Conservation (phyloP, 2,329 filamentous ascomycete genomes). For the Thielaviopsis euricoi region DNA sequence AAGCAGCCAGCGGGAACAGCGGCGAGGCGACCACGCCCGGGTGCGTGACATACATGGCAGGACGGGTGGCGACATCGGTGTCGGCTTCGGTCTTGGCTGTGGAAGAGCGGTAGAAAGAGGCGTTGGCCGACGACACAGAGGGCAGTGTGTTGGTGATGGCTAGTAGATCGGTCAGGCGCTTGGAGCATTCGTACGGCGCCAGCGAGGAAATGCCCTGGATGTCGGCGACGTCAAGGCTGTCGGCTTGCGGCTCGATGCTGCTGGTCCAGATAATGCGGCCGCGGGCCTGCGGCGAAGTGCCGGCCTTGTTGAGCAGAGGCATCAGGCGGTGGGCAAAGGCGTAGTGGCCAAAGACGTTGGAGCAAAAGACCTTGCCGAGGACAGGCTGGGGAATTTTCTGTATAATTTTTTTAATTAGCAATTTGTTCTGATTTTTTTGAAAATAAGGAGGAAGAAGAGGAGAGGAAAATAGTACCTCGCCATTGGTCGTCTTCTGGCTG, state of each 20-base stretch:
- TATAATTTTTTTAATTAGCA: not conserved
- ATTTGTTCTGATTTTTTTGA: not conserved
- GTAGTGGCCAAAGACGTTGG: slow-evolving; percentile 94
- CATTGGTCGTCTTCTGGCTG: not conserved
- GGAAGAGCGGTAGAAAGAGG: slow-evolving; percentile 9
- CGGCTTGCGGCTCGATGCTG: slow-evolving; percentile 51
- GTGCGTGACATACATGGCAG: slow-evolving; percentile 63
- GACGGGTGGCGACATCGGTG: slow-evolving; percentile 18
- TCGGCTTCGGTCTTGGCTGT: slow-evolving; percentile 7
- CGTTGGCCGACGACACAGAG: slow-evolving; percentile 29
- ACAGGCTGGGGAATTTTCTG: slow-evolving; percentile 26
- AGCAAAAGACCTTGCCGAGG: slow-evolving; percentile 70
- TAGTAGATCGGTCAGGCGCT: slow-evolving; percentile 73
- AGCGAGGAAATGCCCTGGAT: slow-evolving; percentile 52
- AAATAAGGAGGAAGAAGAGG: not conserved
- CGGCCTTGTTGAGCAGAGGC: slow-evolving; percentile 46
- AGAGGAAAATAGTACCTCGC: not conserved
- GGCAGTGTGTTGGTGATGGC: slow-evolving; percentile 57
- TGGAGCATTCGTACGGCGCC: slow-evolving; percentile 68
- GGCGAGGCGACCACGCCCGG: slow-evolving; percentile 74
- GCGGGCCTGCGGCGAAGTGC: slow-evolving; percentile 22
- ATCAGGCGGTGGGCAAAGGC: slow-evolving; percentile 66
- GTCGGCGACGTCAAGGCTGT: slow-evolving; percentile 47
- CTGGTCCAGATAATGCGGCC: slow-evolving; percentile 77
- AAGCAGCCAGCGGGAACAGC: slow-evolving; percentile 56